Evolutionary conservation across 1,139 yeast genomes (phyloP).

Genomic region (Zhuliangozyma parablackwelliae): DNA sequence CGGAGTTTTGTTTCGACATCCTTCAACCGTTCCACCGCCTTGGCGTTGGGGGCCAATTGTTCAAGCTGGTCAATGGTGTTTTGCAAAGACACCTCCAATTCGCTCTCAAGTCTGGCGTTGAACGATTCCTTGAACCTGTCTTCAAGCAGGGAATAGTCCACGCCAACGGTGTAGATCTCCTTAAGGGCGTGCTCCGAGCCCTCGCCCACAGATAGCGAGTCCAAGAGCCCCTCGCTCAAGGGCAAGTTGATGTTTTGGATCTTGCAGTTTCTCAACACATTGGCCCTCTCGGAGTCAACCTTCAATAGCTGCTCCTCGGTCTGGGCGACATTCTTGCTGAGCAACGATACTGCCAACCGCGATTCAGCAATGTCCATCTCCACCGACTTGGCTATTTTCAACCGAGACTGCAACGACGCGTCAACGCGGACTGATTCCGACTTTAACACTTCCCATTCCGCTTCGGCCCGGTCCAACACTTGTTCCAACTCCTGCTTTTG

Average conservation of each 20-base stretch:
- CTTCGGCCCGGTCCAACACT: constrained; percentile 43
- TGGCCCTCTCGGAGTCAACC: constrained; percentile 53
- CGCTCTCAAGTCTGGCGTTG: constrained; percentile 39
- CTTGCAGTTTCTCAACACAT: constrained; percentile 67
- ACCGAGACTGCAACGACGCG: constrained; percentile 21
- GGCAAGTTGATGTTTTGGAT: constrained; percentile 70
- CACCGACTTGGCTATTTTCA: constrained; percentile 21
- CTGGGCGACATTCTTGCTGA: constrained; percentile 30
- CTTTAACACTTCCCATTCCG: constrained; percentile 43
- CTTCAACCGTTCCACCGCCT: constrained; percentile 71
- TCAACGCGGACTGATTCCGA: constrained; percentile 33
- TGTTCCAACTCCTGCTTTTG: constrained; percentile 30
- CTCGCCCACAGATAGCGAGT: constrained; percentile 47
- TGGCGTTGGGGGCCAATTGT: constrained; percentile 69
- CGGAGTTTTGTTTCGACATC: constrained; percentile 63
- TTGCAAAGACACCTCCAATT: constrained; percentile 38
- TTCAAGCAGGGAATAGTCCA: constrained; percentile 55
- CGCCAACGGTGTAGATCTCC: constrained; percentile 43
- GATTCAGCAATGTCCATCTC: constrained; percentile 34
- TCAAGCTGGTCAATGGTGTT: constrained; percentile 46
- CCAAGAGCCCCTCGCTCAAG: constrained; percentile 51
- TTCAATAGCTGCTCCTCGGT: constrained; percentile 55
- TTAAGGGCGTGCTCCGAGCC: constrained; percentile 33
- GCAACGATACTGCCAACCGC: constrained; percentile 23
- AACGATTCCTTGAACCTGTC: constrained; percentile 38